These are phyloP conservation scores for Venturia pyrina DNA, from an alignment of 2,329 filamentous ascomycete genomes.

Conservation along the genomic window DNA sequence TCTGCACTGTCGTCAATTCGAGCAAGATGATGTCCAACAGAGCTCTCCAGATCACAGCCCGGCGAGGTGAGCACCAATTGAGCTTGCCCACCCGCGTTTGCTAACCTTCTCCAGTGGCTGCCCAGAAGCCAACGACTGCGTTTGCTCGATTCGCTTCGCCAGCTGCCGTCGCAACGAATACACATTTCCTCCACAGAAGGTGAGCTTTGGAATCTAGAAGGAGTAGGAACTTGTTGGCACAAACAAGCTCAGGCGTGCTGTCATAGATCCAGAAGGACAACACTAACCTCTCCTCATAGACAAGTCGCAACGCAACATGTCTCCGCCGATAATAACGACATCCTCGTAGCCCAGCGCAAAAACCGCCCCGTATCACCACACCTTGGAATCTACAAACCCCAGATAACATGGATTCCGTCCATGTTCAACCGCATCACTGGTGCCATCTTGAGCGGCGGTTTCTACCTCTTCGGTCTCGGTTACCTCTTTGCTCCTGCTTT, in stretches of 20 bases:
- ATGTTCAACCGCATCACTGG: slow-evolving; percentile 80
- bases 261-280: not conserved
- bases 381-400: slow-evolving; percentile 72
- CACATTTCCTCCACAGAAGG: slow-evolving; percentile 11
- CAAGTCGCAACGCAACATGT: slow-evolving; percentile 8
- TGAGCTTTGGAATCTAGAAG: not conserved
- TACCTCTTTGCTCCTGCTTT: slow-evolving; percentile 73
- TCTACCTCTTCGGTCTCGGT: slow-evolving; percentile 71
- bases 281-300: slow-evolving; percentile 3
- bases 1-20: not conserved
- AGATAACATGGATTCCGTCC: slow-evolving; percentile 75
- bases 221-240: not conserved
- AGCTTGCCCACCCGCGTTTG: not conserved
- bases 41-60: slow-evolving; percentile 4
- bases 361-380: slow-evolving; percentile 77
- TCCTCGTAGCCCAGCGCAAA: slow-evolving; percentile 74
- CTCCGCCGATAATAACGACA: slow-evolving; percentile 18
- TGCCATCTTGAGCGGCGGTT: slow-evolving; percentile 54
- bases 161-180: slow-evolving; percentile 11
- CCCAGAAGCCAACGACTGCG: slow-evolving; percentile 6
- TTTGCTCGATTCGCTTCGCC: slow-evolving; percentile 11
- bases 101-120: slow-evolving; percentile 5
- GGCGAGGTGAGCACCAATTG: slow-evolving; percentile 6
- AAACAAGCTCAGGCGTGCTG: not conserved
- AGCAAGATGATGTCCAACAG: slow-evolving; percentile 7